Percentiles rank a stretch among this genome's conserved stretches.
Evolutionary conservation across 2,329 filamentous ascomycete genomes (phyloP).

Genomic region (Dactylella cylindrospora): DNA sequence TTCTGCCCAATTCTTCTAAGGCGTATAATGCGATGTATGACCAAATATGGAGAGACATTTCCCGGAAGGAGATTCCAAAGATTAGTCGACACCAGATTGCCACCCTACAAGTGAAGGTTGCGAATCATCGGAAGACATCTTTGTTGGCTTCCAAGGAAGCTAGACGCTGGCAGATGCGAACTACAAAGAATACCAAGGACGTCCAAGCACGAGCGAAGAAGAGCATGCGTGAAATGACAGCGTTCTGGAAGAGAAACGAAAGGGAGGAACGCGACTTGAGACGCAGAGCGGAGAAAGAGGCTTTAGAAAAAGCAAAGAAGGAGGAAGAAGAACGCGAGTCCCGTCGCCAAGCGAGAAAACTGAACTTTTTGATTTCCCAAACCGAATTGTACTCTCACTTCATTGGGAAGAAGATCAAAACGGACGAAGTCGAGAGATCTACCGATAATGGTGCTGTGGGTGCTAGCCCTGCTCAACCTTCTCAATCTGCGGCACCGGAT

Average conservation of each 20-base stretch:
- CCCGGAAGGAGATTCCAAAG: conserved; percentile 89
- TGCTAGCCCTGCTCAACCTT: not conserved
- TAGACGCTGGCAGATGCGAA: conserved; percentile 92
- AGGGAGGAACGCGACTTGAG: conserved; percentile 92
- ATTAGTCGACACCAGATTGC: conserved; percentile 83
- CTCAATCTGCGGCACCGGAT: not conserved
- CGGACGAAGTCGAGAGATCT: conserved; percentile 86
- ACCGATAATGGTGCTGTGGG: conserved; percentile 70
- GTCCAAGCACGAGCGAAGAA: conserved; percentile 94
- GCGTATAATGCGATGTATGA: conserved; percentile 97
- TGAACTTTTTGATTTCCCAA: conserved; percentile 98
- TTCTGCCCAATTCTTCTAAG: conserved; percentile 62
- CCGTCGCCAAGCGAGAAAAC: conserved; percentile 94
- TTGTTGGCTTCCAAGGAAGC: conserved; percentile 96
- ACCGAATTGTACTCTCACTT: conserved; percentile 99
- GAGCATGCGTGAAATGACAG: conserved; percentile 99
- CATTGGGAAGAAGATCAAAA: conserved; percentile 99
- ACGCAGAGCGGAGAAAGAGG: conserved; percentile 90
- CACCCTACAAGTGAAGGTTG: conserved; percentile 81
- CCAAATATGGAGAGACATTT: conserved; percentile 93
- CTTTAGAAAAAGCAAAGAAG: conserved; percentile 93
- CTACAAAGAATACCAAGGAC: conserved; percentile 98
- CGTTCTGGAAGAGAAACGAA: conserved; percentile 99
- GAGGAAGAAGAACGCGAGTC: conserved; percentile 97
- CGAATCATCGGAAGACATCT: conserved; percentile 97